A percentile compares a stretch with the other conserved stretches of the same genome.
phyloP scores from a whole-genome alignment of 495 filamentous ascomycete genomes.

The Penicillium fimorum region DNA sequence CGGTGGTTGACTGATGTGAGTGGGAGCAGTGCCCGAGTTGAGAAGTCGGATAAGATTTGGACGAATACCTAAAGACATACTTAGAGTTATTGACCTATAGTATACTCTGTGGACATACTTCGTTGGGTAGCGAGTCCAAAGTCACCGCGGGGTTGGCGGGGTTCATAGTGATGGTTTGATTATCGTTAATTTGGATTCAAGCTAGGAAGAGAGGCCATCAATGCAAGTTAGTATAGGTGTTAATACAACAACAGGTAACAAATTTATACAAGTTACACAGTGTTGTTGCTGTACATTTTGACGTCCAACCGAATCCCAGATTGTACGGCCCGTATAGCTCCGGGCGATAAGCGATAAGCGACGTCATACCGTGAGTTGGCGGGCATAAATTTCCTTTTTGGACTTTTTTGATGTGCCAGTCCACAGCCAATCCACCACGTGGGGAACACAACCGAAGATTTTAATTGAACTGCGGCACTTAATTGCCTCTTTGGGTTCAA shows the following conservation, averaged over 20 bases:
- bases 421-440: not conserved
- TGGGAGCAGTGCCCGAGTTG: slow-evolving; percentile 59
- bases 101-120: slow-evolving; percentile 32
- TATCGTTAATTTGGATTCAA: not conserved
- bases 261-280: not conserved
- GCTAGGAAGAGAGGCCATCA: not conserved
- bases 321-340: not conserved
- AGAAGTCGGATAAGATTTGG: slow-evolving; percentile 58
- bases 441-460: not conserved
- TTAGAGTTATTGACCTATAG: not conserved
- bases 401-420: not conserved
- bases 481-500: slow-evolving; percentile 1
- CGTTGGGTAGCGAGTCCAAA: slow-evolving; percentile 51
- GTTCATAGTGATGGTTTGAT: slow-evolving; percentile 1
- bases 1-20: slow-evolving; percentile 61
- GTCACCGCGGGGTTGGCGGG: slow-evolving; percentile 6
- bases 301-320: not conserved
- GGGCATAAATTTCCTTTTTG: not conserved
- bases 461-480: not conserved
- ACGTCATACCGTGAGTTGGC: not conserved
- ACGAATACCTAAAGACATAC: slow-evolving; percentile 57
- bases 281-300: not conserved
- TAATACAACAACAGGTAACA: not conserved
- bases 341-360: not conserved
- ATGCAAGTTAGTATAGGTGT: not conserved